Conservation (phyloP, 2,329 filamentous ascomycete genomes). For the Colletotrichum zoysiae region DNA sequence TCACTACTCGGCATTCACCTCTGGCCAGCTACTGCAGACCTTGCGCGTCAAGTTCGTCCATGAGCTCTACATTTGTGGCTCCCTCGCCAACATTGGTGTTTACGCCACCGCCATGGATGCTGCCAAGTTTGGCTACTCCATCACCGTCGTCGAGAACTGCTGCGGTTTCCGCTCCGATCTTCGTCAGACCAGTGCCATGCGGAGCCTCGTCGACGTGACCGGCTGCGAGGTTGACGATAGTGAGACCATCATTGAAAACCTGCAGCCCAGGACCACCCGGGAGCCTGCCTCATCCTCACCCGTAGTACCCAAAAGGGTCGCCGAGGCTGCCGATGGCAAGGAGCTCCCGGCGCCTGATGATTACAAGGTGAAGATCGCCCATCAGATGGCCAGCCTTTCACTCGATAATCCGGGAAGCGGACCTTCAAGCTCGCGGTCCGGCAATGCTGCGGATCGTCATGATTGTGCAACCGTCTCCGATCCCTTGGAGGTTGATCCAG, state of each 20-base stretch:
- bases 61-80: constrained; percentile 89
- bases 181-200: constrained; percentile 78
- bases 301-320: constrained; percentile 31
- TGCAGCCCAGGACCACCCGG: constrained; percentile 29
- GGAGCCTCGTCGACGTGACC: constrained; percentile 78
- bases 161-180: constrained; percentile 80
- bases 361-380: constrained; percentile 25
- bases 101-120: constrained; percentile 94
- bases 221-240: constrained; percentile 74
- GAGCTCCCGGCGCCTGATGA: constrained; percentile 42
- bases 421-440: constrained; percentile 23
- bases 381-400: constrained; percentile 36
- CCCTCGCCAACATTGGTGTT: constrained; percentile 87
- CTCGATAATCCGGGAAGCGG: constrained; percentile 24
- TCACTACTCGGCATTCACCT: constrained; percentile 89
- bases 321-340: neutral
- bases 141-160: constrained; percentile 90
- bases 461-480: constrained; percentile 12
- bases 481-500: constrained; percentile 37
- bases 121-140: constrained; percentile 86
- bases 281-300: constrained; percentile 6
- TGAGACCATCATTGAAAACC: constrained; percentile 38
- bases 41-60: constrained; percentile 89
- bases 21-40: constrained; percentile 78
- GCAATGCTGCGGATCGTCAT: constrained; percentile 39